Percentiles rank a stretch among this genome's conserved stretches.
phyloP scores from a whole-genome alignment of 2,329 filamentous ascomycete genomes.

The Aspergillus brunneoviolaceus region DNA sequence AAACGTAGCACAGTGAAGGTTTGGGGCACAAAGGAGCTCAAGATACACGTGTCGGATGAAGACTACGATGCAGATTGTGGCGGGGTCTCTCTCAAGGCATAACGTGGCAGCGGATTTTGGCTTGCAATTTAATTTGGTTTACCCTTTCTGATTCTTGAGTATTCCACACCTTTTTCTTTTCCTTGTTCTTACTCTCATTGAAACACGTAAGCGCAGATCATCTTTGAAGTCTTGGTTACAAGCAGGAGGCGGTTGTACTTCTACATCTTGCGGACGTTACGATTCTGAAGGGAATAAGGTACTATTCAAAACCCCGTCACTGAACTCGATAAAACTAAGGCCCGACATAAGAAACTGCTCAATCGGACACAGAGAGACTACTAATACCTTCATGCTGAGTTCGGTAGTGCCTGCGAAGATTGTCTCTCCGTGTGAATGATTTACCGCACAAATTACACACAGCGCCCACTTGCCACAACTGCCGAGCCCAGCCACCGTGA shows the following conservation, averaged over 20 bases:
- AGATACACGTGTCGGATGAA: slow-evolving; percentile 3
- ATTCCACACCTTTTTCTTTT: neutral
- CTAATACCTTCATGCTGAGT: slow-evolving; percentile 5
- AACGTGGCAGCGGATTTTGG: neutral
- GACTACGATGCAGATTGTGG: slow-evolving; percentile 8
- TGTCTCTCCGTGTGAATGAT: slow-evolving; percentile 11
- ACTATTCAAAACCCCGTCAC: slow-evolving; percentile 1
- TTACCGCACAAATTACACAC: slow-evolving; percentile 7
- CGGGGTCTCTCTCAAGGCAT: slow-evolving; percentile 2
- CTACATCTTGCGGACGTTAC: neutral
- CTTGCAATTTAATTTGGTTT: neutral
- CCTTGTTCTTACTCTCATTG: neutral
- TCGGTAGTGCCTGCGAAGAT: slow-evolving; percentile 8
- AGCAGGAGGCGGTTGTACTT: slow-evolving; percentile 5
- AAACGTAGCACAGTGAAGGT: neutral
- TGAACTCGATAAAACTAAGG: neutral
- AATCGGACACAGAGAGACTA: slow-evolving; percentile 3
- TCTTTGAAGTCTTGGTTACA: neutral
- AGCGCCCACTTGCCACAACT: neutral
- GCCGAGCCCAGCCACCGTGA: slow-evolving; percentile 7
- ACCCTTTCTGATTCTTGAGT: neutral
- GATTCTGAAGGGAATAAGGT: neutral
- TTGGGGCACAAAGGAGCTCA: neutral
- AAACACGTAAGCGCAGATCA: neutral
- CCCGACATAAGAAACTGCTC: neutral